These are phyloP conservation scores for Fonsecaea nubica DNA, from an alignment of 2,329 filamentous ascomycete species.

Conservation along the genomic window DNA sequence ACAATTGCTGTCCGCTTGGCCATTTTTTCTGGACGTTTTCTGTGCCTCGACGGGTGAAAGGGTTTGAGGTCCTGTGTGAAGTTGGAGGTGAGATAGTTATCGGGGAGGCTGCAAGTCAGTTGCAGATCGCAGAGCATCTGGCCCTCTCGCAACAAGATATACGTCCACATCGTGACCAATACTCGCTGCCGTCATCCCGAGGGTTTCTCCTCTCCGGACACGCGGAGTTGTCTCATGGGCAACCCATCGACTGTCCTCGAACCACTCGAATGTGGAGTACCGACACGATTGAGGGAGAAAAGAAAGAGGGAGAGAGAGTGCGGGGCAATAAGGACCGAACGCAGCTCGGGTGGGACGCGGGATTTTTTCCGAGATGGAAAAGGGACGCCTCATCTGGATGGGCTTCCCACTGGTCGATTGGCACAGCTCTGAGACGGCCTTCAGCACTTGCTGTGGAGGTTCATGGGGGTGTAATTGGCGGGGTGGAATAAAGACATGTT, in stretches of 20 bases:
- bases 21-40: conserved; percentile 10
- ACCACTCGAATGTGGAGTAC: conserved; percentile 24
- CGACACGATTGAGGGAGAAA: conserved; percentile 17
- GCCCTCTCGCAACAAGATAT: conserved; percentile 13
- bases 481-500: not conserved
- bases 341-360: conserved; percentile 23
- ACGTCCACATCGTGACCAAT: conserved; percentile 11
- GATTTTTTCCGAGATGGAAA: conserved; percentile 14
- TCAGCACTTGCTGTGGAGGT: not conserved
- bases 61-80: not conserved
- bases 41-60: not conserved
- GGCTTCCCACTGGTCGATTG: not conserved
- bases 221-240: conserved; percentile 21
- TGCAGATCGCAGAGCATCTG: not conserved
- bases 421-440: conserved; percentile 12
- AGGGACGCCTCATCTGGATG: not conserved
- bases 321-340: conserved; percentile 28
- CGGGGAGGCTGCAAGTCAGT: not conserved
- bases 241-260: conserved; percentile 18
- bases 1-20: conserved; percentile 47
- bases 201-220: conserved; percentile 31
- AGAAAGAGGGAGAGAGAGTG: conserved; percentile 9
- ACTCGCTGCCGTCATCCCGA: conserved; percentile 19
- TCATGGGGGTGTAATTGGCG: not conserved
- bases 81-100: not conserved